Evolutionary conservation across 352 stramenopile species (phyloP), one percentile per base, ranked within the genome.

Genomic region (Pythium aquatile): DNA sequence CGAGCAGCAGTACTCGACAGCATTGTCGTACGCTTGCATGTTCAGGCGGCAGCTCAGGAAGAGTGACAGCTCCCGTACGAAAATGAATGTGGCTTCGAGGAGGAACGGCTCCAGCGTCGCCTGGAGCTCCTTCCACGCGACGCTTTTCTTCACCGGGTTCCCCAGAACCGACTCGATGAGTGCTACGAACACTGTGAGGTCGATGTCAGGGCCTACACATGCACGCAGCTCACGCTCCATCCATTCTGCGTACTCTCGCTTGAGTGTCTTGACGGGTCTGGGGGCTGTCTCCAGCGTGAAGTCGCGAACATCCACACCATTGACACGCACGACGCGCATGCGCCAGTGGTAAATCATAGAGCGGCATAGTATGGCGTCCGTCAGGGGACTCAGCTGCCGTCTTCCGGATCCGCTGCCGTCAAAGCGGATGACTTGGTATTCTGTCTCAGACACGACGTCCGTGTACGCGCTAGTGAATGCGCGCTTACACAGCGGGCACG

Each of bases 21-120:
- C 79, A 26, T 69, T 66, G 54, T 94, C 85, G 61, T 94, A 94
- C 24, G 83, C 80, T 11, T 88, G 69, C 26, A 77, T 59, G 42
- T 92, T 92, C 29, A 94, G 65, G 13, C 78, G 71, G 17, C 80
- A 91, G 16, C 55, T 73, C 37, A 94, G 68, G 66, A 91, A 94
- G 55, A 57, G 82, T 10, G 83, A 74, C 29, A 91, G 47, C 58
- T 94, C 85, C 28, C 68, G 66, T 5, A 88, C 81, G 61, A 94
- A 94, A 9, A 74, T 55, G 10, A 53, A 42, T 0, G 81, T 66
- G 48, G 91, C 85, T 29, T 90, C 83, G 20, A 80, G 79, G 35
- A 94, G 56, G 65, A 93, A 94, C 9, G 79, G 77, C 59, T 70
- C 61, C 17, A 94, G 65, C 6, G 80, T 80, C 39, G 65, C 58